phyloP scores from a whole-genome alignment of 2,329 filamentous ascomycete genomes.

The Colletotrichum sp. region DNA sequence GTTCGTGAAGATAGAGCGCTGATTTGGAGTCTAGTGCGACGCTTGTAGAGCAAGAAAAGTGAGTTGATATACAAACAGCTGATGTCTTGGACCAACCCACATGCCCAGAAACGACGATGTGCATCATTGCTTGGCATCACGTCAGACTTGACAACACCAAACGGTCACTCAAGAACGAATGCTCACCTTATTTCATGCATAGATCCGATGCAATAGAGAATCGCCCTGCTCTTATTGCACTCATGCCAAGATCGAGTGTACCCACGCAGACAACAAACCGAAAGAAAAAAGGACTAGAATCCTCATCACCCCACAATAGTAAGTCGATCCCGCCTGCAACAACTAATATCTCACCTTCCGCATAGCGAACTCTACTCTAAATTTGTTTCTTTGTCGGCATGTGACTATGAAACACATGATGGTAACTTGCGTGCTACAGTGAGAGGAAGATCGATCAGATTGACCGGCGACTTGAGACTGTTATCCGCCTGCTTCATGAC shows the following conservation, averaged over 20 bases:
- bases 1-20: background rate
- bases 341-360: background rate
- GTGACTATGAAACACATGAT: background rate
- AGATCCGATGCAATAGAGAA: slow-evolving; percentile 42
- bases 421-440: slow-evolving; percentile 22
- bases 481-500: slow-evolving; percentile 37
- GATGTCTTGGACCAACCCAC: background rate
- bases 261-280: slow-evolving; percentile 33
- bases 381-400: background rate
- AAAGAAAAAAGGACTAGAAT: slow-evolving; percentile 41
- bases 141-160: background rate
- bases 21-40: slow-evolving; percentile 29
- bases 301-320: slow-evolving; percentile 42
- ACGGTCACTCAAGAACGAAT: background rate
- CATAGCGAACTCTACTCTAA: background rate
- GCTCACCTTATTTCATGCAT: background rate
- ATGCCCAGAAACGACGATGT: background rate
- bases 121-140: background rate
- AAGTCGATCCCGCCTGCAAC: slow-evolving; percentile 19
- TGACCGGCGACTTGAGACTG: slow-evolving; percentile 38
- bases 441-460: slow-evolving; percentile 43
- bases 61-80: slow-evolving; percentile 8
- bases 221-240: slow-evolving; percentile 39
- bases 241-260: slow-evolving; percentile 41
- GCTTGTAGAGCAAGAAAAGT: slow-evolving; percentile 37